These are phyloP conservation scores for Raphanus raphanistrum DNA, from an alignment of 345 rosid genomes.

Conservation along the genomic window DNA sequence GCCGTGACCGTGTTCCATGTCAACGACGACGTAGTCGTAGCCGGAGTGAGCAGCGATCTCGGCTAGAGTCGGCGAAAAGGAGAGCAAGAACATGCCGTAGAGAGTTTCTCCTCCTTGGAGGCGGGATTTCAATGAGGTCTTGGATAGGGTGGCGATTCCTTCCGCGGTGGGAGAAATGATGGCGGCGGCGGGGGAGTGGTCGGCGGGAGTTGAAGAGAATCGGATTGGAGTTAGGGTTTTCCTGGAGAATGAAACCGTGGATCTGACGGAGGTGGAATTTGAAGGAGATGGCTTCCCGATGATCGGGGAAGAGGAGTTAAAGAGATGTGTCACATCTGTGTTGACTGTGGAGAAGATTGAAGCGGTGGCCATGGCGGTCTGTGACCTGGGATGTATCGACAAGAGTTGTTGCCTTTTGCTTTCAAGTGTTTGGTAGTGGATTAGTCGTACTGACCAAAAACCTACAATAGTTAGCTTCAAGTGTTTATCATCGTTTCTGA, in stretches of 20 bases:
- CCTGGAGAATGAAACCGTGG: constrained; percentile 32
- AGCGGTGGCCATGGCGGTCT: constrained; percentile 29
- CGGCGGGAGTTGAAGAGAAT: constrained; percentile 39
- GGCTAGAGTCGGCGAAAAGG: constrained; percentile 87
- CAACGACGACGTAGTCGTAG: constrained; percentile 83
- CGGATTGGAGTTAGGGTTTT: constrained; percentile 37
- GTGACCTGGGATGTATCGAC: constrained; percentile 31
- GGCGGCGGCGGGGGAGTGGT: constrained; percentile 33
- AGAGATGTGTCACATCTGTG: neutral
- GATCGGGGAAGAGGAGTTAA: constrained; percentile 6
- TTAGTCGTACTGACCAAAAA: neutral
- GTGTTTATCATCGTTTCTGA: neutral
- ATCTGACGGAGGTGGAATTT: constrained; percentile 24
- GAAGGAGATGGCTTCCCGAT: constrained; percentile 3
- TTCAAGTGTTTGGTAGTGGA: neutral
- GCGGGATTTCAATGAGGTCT: constrained; percentile 62
- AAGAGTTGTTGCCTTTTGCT: neutral
- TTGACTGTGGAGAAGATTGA: constrained; percentile 24
- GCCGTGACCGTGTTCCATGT: constrained; percentile 96
- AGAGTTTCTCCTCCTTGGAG: constrained; percentile 74
- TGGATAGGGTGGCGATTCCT: neutral
- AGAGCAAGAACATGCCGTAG: constrained; percentile 79
- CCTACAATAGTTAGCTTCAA: neutral
- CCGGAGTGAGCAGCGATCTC: constrained; percentile 87
- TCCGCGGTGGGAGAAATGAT: constrained; percentile 19